Base-by-base conservation (phyloP, 441 rosid species). In the Populus tomentosa region DNA sequence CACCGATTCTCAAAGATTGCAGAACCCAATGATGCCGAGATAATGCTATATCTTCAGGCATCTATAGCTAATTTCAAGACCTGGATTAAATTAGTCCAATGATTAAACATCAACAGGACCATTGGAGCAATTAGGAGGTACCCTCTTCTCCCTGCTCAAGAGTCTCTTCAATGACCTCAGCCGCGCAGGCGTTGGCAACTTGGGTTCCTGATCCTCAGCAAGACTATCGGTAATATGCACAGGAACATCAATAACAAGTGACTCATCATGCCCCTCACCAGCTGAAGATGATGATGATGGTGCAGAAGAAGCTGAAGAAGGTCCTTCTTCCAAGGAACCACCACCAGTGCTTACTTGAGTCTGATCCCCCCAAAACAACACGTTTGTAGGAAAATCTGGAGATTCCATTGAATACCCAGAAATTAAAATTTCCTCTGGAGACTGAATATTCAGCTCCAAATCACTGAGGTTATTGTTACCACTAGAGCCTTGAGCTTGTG, bases 291-390 rank as follows among this genome's bases (percentile, higher is more conserved):
- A 82, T 21, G 91, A 62, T 3, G 81, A 70, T 10, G 81, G 32
- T 10, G 84, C 3, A 3, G 84, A 23, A 21, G 82, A 59, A 0
- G 80, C 33, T 38, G 56, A 46, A 46, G 78, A 38, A 75, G 75
- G 50, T 40, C 73, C 83, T 77, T 79, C 87, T 13, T 87, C 92
- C 81, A 86, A 83, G 7, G 80, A 77, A 75, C 84, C 80, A 20
- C 84, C 87, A 11, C 89, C 84, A 10, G 90, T 85, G 76, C 88
- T 91, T 42, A 93, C 94, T 53, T 83, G 95, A 87, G 84, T 87
- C 59, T 90, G 88, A 42, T 91, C 84, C 3, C 97, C 99, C 98
- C 96, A 92, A 69, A 92, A 88, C 94, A 95, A 76, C 70, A 92
- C 92, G 72, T 93, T 95, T 6, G 99, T 93, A 2, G 99, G 95